A percentile compares a stretch with the other conserved stretches of the same genome.
phyloP scores from a whole-genome alignment of 768 basidiomycete genomes.

The Antrodiella citrinella region DNA sequence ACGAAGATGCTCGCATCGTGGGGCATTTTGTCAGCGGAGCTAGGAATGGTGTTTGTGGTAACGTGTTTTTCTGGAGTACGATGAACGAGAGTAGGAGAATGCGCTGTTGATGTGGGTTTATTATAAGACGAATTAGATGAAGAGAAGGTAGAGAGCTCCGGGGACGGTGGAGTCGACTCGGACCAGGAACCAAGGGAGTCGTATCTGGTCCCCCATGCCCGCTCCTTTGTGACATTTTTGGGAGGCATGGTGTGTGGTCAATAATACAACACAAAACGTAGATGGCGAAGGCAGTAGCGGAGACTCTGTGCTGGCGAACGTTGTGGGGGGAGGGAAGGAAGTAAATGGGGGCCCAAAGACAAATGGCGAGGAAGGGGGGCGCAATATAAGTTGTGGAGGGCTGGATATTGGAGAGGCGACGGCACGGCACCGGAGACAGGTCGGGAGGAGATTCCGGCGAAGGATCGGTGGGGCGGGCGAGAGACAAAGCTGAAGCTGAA shows the following conservation, averaged over 20 bases:
- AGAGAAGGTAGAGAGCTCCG: conserved; percentile 9
- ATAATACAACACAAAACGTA: not conserved
- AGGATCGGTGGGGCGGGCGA: not conserved
- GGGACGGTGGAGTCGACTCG: conserved; percentile 31
- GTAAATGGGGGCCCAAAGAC: not conserved
- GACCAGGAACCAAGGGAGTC: conserved; percentile 52
- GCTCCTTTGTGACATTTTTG: conserved; percentile 37
- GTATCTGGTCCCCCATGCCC: conserved; percentile 64
- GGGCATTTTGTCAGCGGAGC: conserved; percentile 35
- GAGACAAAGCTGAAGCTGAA: not conserved
- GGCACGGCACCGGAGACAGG: not conserved
- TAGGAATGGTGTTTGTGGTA: conserved; percentile 4
- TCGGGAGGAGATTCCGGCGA: not conserved
- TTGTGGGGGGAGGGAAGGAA: not conserved
- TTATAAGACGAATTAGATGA: conserved; percentile 19
- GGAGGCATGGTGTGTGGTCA: conserved; percentile 10
- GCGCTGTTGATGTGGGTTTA: conserved; percentile 9
- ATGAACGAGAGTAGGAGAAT: not conserved
- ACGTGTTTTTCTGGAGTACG: not conserved
- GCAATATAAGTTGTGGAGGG: not conserved
- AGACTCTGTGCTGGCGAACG: not conserved
- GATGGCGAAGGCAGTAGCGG: not conserved
- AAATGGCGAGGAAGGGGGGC: not conserved
- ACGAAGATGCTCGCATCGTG: conserved; percentile 82
- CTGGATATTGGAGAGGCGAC: not conserved